phyloP scores from a whole-genome alignment of 257 asterid species.

The Rauvolfia tetraphylla region DNA sequence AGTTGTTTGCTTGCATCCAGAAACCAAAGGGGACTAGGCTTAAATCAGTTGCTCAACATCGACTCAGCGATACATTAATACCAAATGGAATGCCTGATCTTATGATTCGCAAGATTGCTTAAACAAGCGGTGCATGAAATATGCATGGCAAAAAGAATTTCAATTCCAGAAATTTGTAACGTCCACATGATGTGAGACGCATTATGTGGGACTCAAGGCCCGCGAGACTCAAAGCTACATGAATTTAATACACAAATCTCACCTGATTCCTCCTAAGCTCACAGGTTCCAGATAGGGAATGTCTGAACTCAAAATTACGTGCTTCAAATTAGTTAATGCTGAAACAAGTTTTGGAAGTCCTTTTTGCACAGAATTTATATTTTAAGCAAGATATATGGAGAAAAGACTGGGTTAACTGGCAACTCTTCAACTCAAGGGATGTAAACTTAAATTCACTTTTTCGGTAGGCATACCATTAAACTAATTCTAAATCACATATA shows the following conservation, averaged over 20 bases:
- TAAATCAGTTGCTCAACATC: not conserved
- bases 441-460: not conserved
- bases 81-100: not conserved
- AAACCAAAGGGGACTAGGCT: not conserved
- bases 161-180: not conserved
- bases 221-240: not conserved
- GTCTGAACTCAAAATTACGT: not conserved
- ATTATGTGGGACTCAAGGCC: too few relatives aligned
- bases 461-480: not conserved
- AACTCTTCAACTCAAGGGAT: not conserved
- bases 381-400: not conserved
- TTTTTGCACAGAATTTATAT: not conserved
- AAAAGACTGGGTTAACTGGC: not conserved
- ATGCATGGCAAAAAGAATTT: not conserved
- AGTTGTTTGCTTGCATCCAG: not conserved
- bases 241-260: conserved; percentile 2
- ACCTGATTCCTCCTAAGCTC: not conserved
- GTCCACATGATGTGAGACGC: not conserved
- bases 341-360: not conserved
- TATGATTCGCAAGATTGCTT: not conserved
- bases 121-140: not conserved
- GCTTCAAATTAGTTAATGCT: not conserved
- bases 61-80: not conserved
- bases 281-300: not conserved
- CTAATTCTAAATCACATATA: not conserved